A percentile compares a stretch with the other conserved stretches of the same genome.
phyloP scores from a whole-genome alignment of 2,329 filamentous ascomycete species.

The Paracoccidioides lutzii region DNA sequence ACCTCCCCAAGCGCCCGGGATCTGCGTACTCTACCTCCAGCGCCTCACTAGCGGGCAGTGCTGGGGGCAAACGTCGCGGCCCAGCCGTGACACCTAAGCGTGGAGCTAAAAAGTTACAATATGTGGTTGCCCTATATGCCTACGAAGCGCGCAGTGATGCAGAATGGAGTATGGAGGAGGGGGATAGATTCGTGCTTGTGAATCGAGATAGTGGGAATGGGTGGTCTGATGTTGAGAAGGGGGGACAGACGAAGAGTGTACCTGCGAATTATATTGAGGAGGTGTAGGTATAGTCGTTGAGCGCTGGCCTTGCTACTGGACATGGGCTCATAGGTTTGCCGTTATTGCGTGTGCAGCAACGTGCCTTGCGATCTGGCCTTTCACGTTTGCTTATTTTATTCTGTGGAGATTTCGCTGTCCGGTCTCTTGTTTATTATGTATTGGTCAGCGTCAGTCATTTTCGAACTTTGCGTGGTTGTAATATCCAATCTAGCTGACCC shows the following conservation, averaged over 20 bases:
- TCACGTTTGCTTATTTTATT: too few relatives aligned
- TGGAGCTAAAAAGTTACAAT: slow-evolving; percentile 85
- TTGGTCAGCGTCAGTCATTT: not conserved
- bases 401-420: too few relatives aligned
- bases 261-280: slow-evolving; percentile 86
- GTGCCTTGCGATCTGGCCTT: too few relatives aligned
- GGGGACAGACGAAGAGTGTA: slow-evolving; percentile 73
- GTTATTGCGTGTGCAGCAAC: too few relatives aligned
- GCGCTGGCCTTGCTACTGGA: too few relatives aligned
- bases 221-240: slow-evolving; percentile 93
- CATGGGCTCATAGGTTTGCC: too few relatives aligned
- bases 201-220: slow-evolving; percentile 83
- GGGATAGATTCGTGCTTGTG: slow-evolving; percentile 81
- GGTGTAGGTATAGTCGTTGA: slow-evolving; percentile 1
- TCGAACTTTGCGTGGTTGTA: too few relatives aligned
- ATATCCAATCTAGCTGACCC: too few relatives aligned
- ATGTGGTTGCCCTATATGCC: slow-evolving; percentile 86
- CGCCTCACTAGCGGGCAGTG: slow-evolving; percentile 49
- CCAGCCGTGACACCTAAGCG: slow-evolving; percentile 81
- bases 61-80: slow-evolving; percentile 64
- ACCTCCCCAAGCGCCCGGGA: slow-evolving; percentile 44
- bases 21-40: slow-evolving; percentile 70
- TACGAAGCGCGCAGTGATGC: slow-evolving; percentile 74
- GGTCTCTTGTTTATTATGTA: not conserved
- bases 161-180: slow-evolving; percentile 83